These are phyloP conservation scores for Collybia mongolica DNA, from an alignment of 768 basidiomycete genomes.

Conservation along the genomic window DNA sequence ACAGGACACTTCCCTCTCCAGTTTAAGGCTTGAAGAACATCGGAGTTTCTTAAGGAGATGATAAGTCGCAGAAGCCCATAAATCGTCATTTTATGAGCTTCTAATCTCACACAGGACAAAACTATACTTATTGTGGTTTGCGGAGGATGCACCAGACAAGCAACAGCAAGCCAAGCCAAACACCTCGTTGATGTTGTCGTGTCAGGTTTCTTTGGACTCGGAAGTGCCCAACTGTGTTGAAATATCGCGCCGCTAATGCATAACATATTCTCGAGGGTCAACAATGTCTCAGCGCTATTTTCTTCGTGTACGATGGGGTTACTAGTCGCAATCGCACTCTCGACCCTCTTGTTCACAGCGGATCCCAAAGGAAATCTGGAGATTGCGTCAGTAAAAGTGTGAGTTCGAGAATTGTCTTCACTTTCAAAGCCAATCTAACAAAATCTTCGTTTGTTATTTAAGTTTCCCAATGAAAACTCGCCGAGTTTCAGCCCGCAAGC, in stretches of 20 bases:
- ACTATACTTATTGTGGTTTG: too few relatives aligned
- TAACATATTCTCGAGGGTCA: constrained; percentile 65
- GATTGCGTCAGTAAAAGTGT: constrained; percentile 78
- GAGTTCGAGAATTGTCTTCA: constrained; percentile 22
- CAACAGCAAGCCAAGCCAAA: too few relatives aligned
- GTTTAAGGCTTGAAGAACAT: too few relatives aligned
- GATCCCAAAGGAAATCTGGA: constrained; percentile 56
- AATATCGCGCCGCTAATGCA: constrained; percentile 49
- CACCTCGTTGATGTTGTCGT: too few relatives aligned
- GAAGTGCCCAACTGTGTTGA: too few relatives aligned
- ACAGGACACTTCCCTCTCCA: too few relatives aligned
- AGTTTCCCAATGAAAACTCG: constrained; percentile 51
- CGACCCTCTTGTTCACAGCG: constrained; percentile 64
- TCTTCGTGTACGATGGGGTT: constrained; percentile 76
- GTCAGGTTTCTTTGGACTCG: too few relatives aligned
- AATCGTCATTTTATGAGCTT: too few relatives aligned
- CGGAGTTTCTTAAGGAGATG: too few relatives aligned
- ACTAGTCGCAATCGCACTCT: constrained; percentile 68
- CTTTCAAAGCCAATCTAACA: background rate
- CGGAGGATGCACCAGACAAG: too few relatives aligned
- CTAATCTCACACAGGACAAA: too few relatives aligned
- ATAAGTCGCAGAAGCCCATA: too few relatives aligned
- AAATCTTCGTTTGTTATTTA: background rate
- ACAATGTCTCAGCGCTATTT: constrained; percentile 70
- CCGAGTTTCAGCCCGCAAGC: constrained; percentile 56